Evolutionary conservation across 2,329 filamentous ascomycete genomes (phyloP).

Genomic region (Ophiostoma quercus): DNA sequence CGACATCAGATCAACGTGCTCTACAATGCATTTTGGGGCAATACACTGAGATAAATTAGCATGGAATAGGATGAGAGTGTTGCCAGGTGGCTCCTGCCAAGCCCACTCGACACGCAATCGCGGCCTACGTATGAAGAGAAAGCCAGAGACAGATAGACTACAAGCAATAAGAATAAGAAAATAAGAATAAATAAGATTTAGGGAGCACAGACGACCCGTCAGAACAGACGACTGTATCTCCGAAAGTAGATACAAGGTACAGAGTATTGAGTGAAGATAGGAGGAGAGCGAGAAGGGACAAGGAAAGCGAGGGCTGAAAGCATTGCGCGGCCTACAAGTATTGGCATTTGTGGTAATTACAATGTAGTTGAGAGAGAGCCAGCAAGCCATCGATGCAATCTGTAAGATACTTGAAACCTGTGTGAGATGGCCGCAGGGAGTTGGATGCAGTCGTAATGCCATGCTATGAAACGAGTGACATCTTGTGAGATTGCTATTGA

Average conservation of each 20-base stretch:
- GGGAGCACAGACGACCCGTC: neutral
- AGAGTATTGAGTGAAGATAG: neutral
- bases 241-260: neutral
- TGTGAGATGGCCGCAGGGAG: neutral
- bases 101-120: slow-evolving; percentile 9
- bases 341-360: neutral
- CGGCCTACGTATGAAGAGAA: neutral
- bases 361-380: too few species aligned
- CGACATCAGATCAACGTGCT: neutral
- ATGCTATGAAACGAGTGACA: neutral
- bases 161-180: neutral
- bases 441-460: neutral
- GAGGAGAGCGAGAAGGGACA: neutral
- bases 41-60: neutral
- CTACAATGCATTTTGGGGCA: too few species aligned
- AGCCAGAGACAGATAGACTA: neutral
- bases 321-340: neutral
- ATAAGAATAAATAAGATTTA: slow-evolving; percentile 4
- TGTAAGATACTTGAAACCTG: neutral
- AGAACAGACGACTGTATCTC: neutral
- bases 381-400: neutral
- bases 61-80: neutral
- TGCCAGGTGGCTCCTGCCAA: slow-evolving; percentile 2
- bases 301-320: neutral
- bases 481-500: neutral